These are phyloP conservation scores for Linnemannia elongata DNA, from an alignment of 192 early-diverging fungal genomes.

Conservation along the genomic window DNA sequence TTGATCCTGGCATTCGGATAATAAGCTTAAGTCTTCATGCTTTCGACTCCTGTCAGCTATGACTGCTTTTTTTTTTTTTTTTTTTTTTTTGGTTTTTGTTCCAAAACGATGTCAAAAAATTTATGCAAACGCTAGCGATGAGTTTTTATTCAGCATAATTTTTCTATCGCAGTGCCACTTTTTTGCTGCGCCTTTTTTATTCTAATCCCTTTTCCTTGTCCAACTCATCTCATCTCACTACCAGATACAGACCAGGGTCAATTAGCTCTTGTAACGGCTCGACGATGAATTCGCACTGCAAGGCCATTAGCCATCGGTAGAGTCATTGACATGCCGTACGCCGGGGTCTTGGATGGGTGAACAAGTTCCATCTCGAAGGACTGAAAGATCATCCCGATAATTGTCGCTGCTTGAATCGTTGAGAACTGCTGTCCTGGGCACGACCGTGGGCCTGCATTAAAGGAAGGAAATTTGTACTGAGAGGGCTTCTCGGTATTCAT, in stretches of 20 bases:
- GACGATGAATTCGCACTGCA: not conserved
- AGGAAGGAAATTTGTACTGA: not conserved
- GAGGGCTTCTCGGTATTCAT: not conserved
- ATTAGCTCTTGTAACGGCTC: not conserved
- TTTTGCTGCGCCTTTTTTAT: too few relatives aligned
- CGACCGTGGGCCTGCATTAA: not conserved
- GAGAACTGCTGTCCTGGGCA: slow-evolving; percentile 1
- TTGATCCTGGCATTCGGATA: too few relatives aligned
- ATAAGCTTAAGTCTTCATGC: too few relatives aligned
- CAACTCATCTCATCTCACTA: too few relatives aligned
- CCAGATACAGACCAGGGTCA: not conserved
- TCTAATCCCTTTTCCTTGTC: too few relatives aligned
- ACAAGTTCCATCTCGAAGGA: not conserved
- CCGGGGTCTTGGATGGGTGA: not conserved
- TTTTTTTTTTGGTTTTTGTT: too few relatives aligned
- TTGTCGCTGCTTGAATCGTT: not conserved
- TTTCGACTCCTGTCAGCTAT: too few relatives aligned
- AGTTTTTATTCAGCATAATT: too few relatives aligned
- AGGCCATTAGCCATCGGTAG: not conserved
- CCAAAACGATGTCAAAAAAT: too few relatives aligned
- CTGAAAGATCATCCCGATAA: slow-evolving; percentile 12
- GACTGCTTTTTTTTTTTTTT: too few relatives aligned
- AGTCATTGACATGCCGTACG: not conserved
- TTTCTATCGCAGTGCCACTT: too few relatives aligned
- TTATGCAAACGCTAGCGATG: too few relatives aligned